A percentile compares a stretch with the other conserved stretches of the same genome.
Conservation (phyloP, 2,329 filamentous ascomycete genomes). For the Apiospora kogelbergensis region DNA sequence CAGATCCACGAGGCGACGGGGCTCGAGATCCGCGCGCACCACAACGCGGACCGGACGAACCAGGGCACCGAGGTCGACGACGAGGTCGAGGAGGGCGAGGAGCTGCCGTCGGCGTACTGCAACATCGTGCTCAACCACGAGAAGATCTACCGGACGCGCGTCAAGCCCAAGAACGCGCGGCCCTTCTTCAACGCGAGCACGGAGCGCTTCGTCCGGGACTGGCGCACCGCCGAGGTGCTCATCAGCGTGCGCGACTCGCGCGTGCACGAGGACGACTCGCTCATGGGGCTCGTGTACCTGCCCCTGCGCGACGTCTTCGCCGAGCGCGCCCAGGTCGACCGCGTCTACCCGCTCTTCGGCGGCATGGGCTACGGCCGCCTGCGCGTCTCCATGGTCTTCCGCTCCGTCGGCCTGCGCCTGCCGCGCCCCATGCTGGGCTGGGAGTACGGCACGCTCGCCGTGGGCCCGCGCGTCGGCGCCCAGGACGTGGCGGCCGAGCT, state of each 20-base stretch:
- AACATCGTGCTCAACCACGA: constrained; percentile 7
- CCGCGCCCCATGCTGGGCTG: background rate
- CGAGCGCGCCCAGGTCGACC: constrained; percentile 7
- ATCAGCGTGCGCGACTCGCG: constrained; percentile 1
- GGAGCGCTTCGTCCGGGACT: constrained; percentile 2
- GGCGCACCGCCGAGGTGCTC: background rate
- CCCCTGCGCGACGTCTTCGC: background rate
- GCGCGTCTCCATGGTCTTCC: constrained; percentile 9
- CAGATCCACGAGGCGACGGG: constrained; percentile 12
- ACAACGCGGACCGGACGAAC: constrained; percentile 5
- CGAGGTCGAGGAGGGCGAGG: constrained; percentile 10
- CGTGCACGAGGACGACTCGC: constrained; percentile 8
- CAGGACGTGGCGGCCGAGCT: background rate
- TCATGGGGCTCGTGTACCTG: constrained; percentile 8
- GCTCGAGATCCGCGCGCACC: constrained; percentile 10
- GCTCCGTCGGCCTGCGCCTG: background rate
- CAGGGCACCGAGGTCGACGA: constrained; percentile 4
- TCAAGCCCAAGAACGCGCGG: constrained; percentile 11
- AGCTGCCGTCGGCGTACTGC: constrained; percentile 10
- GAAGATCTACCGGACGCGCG: constrained; percentile 8
- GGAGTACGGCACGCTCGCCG: constrained; percentile 10
- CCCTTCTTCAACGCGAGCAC: constrained; percentile 12
- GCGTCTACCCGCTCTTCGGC: constrained; percentile 10
- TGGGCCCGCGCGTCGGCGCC: background rate
- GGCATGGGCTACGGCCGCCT: constrained; percentile 10